Percentiles rank a stretch among this genome's conserved stretches.
Conservation (phyloP, 2,329 filamentous ascomycete species). For the Scedosporium aurantiacum region DNA sequence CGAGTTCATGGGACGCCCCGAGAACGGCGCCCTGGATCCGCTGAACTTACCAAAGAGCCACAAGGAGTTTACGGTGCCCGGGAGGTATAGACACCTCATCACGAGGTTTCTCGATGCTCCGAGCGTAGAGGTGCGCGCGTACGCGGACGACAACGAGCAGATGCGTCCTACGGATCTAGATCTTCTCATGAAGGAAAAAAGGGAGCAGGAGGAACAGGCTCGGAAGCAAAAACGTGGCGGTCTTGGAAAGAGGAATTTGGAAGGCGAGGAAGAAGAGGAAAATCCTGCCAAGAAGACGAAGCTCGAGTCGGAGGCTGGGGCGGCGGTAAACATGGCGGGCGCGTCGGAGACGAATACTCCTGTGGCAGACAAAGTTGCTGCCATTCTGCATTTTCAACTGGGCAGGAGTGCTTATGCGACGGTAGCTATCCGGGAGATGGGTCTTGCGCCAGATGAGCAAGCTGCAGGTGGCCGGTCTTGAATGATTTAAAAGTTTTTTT, state of each 20-base stretch:
- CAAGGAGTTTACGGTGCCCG: constrained; percentile 79
- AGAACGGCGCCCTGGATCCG: constrained; percentile 71
- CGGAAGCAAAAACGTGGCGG: constrained; percentile 14
- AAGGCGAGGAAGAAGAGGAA: constrained; percentile 6
- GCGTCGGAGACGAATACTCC: constrained; percentile 11
- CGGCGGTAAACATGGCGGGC: constrained; percentile 13
- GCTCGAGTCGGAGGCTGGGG: constrained; percentile 9
- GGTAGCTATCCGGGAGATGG: constrained; percentile 69
- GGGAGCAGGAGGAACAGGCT: constrained; percentile 13
- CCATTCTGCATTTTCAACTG: constrained; percentile 64
- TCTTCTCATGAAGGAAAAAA: constrained; percentile 37
- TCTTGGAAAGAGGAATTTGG: constrained; percentile 14
- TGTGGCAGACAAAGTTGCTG: constrained; percentile 43
- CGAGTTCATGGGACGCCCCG: constrained; percentile 70
- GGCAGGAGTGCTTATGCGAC: constrained; percentile 76
- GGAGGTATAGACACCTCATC: constrained; percentile 78
- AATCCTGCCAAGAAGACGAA: constrained; percentile 15
- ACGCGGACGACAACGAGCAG: constrained; percentile 64
- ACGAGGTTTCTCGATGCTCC: constrained; percentile 56
- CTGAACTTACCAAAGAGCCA: constrained; percentile 76
- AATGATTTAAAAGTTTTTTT: not conserved
- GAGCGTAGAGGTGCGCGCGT: constrained; percentile 58
- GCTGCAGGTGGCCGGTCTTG: not conserved
- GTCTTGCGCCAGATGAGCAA: constrained; percentile 30
- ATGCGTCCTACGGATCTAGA: constrained; percentile 84